Evolutionary conservation across 805 yeast genomes (phyloP).

Genomic region (Sugiyamaella marilandica): DNA sequence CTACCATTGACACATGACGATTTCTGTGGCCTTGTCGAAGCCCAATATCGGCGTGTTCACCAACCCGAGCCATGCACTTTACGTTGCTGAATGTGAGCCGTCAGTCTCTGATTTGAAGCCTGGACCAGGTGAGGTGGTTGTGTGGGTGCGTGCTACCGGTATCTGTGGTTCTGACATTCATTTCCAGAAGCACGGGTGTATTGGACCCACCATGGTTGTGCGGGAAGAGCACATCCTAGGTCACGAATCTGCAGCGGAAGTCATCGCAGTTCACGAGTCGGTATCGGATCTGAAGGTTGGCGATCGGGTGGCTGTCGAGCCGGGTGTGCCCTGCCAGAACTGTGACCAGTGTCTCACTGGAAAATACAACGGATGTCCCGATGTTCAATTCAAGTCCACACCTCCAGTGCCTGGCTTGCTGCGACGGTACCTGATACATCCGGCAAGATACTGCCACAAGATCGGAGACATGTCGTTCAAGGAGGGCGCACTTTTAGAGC

Average conservation of each 20-base stretch:
- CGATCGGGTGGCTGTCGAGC: conserved; percentile 41
- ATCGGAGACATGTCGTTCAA: conserved; percentile 41
- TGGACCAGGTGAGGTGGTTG: conserved; percentile 42
- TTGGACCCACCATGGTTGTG: conserved; percentile 51
- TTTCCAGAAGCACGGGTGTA: conserved; percentile 60
- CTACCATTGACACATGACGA: conserved; percentile 2
- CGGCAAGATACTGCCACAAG: conserved; percentile 36
- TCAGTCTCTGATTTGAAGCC: conserved; percentile 27
- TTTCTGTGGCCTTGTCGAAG: conserved; percentile 7
- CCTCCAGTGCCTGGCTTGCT: conserved; percentile 36
- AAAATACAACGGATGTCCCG: conserved; percentile 36
- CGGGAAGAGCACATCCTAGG: conserved; percentile 59
- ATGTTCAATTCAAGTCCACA: conserved; percentile 35
- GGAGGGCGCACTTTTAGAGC: conserved; percentile 55
- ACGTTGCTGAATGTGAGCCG: conserved; percentile 28
- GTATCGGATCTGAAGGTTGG: conserved; percentile 46
- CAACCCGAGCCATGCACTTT: conserved; percentile 31
- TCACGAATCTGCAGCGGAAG: conserved; percentile 52
- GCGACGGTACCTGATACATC: conserved; percentile 35
- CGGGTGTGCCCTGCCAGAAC: conserved; percentile 47
- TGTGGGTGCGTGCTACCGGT: conserved; percentile 61
- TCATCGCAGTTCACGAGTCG: conserved; percentile 46
- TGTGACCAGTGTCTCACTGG: conserved; percentile 35
- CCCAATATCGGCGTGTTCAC: conserved; percentile 31
- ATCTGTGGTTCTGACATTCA: conserved; percentile 75